Evolutionary conservation across 352 stramenopile species (phyloP).

Genomic region (Phytophthora multivora): DNA sequence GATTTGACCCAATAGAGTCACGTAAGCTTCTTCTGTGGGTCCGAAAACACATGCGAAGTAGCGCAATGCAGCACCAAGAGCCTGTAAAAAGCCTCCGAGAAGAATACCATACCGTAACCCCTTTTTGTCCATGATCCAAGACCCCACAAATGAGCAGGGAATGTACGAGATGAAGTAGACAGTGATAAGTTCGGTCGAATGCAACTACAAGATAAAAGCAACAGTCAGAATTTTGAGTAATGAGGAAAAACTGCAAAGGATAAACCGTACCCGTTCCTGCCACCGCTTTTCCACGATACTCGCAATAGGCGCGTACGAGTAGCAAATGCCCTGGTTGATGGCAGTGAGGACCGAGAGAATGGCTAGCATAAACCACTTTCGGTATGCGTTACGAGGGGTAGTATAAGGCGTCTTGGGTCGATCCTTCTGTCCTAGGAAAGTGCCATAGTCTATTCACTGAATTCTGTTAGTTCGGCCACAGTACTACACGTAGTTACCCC

Average conservation of each 20-base stretch:
- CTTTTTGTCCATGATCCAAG: conserved; percentile 84
- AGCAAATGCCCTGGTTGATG: conserved; percentile 79
- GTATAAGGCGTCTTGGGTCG: not conserved
- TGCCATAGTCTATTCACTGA: conserved; percentile 24
- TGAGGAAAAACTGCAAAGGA: not conserved
- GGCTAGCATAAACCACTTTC: conserved; percentile 59
- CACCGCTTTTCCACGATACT: conserved; percentile 66
- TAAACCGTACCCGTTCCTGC: conserved; percentile 44
- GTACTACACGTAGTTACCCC: not conserved
- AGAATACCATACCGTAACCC: conserved; percentile 67
- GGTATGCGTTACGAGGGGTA: conserved; percentile 4
- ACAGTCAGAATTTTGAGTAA: not conserved
- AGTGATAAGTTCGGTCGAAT: conserved; percentile 78
- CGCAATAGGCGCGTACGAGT: conserved; percentile 78
- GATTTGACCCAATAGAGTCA: conserved; percentile 65
- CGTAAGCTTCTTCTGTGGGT: conserved; percentile 31
- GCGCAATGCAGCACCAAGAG: conserved; percentile 48
- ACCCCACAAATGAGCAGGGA: conserved; percentile 77
- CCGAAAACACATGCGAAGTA: conserved; percentile 44
- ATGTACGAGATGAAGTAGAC: conserved; percentile 85
- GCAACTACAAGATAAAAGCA: conserved; percentile 31
- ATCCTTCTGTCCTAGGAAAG: conserved; percentile 28
- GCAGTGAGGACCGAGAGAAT: conserved; percentile 67
- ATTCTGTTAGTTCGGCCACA: not conserved
- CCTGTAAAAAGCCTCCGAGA: conserved; percentile 61